Conservation (phyloP, 2,329 filamentous ascomycete species). For the Xylaria sp. region DNA sequence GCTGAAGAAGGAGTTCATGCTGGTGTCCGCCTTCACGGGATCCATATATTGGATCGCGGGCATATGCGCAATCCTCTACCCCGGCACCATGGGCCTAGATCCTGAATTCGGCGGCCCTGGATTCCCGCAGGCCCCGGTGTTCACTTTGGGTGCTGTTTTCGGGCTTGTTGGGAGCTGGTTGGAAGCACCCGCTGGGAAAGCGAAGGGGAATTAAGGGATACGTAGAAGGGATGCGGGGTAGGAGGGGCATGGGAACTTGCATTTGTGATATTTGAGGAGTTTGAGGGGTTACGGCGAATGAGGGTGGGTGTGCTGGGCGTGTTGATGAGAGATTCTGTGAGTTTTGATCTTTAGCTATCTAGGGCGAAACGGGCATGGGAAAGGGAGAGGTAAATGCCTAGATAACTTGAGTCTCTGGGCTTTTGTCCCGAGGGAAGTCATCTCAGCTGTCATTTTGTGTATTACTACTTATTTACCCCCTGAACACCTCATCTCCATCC, state of each 20-base stretch:
- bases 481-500: not conserved
- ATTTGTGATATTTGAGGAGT: not conserved
- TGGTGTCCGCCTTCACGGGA: slow-evolving; percentile 51
- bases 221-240: not conserved
- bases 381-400: not conserved
- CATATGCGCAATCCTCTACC: slow-evolving; percentile 51
- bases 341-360: not conserved
- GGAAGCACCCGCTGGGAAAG: slow-evolving; percentile 21
- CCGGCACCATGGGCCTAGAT: slow-evolving; percentile 54
- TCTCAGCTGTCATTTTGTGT: not conserved
- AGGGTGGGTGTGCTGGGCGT: not conserved
- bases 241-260: too few species aligned
- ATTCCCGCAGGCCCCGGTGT: slow-evolving; percentile 53
- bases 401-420: not conserved
- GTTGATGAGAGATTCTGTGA: not conserved
- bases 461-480: not conserved
- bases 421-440: not conserved
- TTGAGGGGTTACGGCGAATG: too few species aligned
- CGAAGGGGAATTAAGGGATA: slow-evolving; percentile 8
- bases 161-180: slow-evolving; percentile 40
- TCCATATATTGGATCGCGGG: slow-evolving; percentile 57
- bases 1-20: slow-evolving; percentile 48
- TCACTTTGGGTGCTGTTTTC: slow-evolving; percentile 44
- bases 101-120: slow-evolving; percentile 57
- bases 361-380: not conserved